A percentile compares a stretch with the other conserved stretches of the same genome.
Evolutionary conservation across 2,329 filamentous ascomycete genomes (phyloP).

Genomic region (Calonectria hongkongensis): DNA sequence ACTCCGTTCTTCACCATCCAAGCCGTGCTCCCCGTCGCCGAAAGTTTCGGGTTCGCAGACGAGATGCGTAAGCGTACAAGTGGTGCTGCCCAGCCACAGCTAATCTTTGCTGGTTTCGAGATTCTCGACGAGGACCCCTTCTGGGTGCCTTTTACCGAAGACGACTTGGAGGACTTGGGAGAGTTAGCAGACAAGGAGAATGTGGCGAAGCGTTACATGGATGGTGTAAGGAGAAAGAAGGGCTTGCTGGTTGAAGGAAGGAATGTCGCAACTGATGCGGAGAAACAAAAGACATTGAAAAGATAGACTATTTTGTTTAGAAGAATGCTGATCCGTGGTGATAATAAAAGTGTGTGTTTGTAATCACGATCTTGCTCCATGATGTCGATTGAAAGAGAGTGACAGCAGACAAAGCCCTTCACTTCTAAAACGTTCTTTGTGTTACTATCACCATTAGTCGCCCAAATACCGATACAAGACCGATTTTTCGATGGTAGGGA

Average conservation of each 20-base stretch:
- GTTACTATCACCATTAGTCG: too few relatives aligned
- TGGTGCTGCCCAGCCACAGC: conserved; percentile 92
- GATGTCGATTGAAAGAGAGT: too few relatives aligned
- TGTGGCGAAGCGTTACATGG: conserved; percentile 97
- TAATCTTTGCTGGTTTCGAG: conserved; percentile 95
- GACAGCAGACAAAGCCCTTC: too few relatives aligned
- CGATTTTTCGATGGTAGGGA: too few relatives aligned
- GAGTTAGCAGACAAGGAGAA: conserved; percentile 96
- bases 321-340: not conserved
- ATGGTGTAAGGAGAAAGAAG: conserved; percentile 89
- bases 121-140: conserved; percentile 96
- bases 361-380: not conserved
- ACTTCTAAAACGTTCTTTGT: too few relatives aligned
- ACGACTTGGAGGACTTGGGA: conserved; percentile 96
- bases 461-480: too few relatives aligned
- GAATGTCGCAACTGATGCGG: conserved; percentile 87
- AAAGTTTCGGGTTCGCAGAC: conserved; percentile 96
- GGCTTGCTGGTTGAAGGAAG: conserved; percentile 88
- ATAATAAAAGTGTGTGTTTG: conserved; percentile 39
- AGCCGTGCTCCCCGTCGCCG: conserved; percentile 90
- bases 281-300: conserved; percentile 89
- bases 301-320: conserved; percentile 61
- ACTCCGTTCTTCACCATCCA: conserved; percentile 97
- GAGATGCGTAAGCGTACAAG: conserved; percentile 97
- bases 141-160: conserved; percentile 97